Conservation (phyloP, 306 rosid genomes). For the Lithocarpus polystachyus region DNA sequence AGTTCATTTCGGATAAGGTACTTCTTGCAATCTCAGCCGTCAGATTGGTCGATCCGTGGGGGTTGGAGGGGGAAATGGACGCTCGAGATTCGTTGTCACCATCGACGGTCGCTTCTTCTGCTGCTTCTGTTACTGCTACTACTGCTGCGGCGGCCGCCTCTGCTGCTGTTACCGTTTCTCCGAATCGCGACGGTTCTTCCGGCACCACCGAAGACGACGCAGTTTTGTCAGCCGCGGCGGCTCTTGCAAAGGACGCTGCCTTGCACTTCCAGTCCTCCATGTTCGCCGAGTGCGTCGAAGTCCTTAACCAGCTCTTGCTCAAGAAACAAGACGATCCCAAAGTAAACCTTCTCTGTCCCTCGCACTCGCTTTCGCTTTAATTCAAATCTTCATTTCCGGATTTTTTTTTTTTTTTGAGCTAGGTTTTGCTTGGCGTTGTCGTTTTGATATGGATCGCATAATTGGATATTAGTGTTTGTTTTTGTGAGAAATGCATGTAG, state of each 20-base stretch:
- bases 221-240: slow-evolving; percentile 46
- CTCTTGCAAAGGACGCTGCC: slow-evolving; percentile 78
- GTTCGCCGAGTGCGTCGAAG: slow-evolving; percentile 68
- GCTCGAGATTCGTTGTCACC: slow-evolving; percentile 52
- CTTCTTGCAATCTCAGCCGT: slow-evolving; percentile 1
- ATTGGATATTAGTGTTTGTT: background rate
- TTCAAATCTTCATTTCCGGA: background rate
- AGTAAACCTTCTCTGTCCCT: slow-evolving; percentile 38
- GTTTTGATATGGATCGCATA: background rate
- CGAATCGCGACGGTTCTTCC: slow-evolving; percentile 63
- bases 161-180: background rate
- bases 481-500: background rate
- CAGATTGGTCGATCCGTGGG: slow-evolving; percentile 60
- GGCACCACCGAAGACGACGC: slow-evolving; percentile 66
- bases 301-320: slow-evolving; percentile 67
- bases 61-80: slow-evolving; percentile 46
- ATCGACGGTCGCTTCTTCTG: background rate
- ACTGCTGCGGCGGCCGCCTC: no score
- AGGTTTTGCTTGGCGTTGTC: background rate
- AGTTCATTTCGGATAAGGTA: slow-evolving; percentile 20
- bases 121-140: no score
- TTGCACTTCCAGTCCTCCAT: slow-evolving; percentile 81
- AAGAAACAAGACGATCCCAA: slow-evolving; percentile 85
- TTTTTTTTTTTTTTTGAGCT: background rate
- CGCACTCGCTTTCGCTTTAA: background rate